Evolutionary conservation across 2,329 filamentous ascomycete species (phyloP), one percentile per base, ranked within the genome.

Genomic region (Sporothrix euskadiensis): DNA sequence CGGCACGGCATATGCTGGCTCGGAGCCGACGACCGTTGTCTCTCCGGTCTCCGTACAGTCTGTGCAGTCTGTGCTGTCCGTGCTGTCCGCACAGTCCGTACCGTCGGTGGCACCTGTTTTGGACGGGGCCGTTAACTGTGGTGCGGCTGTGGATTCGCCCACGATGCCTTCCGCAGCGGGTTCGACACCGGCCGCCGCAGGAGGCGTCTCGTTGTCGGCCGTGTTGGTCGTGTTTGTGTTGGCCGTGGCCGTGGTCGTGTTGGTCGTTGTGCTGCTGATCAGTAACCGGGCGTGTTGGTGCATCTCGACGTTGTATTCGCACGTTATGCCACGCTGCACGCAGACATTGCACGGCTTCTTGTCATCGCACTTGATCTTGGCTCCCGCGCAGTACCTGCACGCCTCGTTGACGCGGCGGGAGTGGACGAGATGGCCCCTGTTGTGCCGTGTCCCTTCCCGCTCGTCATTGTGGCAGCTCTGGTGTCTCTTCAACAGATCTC

Each of bases 301-400:
- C 14, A 54, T 16, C 19, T 72, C 73, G 8, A 32, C 10, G n/a
- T 30, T 35, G 59, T 71, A 82, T 71, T 84, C 83, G 79, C 86
- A 88, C 16, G 76, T 78, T 71, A 88, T 75, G 59, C 84, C 83
- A 39, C 86, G 83, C 71, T 81, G 83, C 69, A 83, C 80, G 75
- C 86, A 88, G 41, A 86, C 83, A 22, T 83, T 83, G 77, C 86
- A 88, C 44, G 86, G 86, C 78, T 88, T 88, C 30, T 81, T 78
- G 73, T 88, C 86, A 74, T 87, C 85, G 74, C 86, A 88, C 76
- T 88, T 88, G 61, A 88, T 85, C 26, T 86, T 82, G 12, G 86
- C 86, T 22, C 82, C 78, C 3, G 86, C 86, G 75, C 86, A 88
- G 10, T 84, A 80, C 32, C 83, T 83, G 75, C 86, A 88, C 16